Base-by-base conservation (phyloP, 140 eudicot genomes). In the Bidens hawaiensis region DNA sequence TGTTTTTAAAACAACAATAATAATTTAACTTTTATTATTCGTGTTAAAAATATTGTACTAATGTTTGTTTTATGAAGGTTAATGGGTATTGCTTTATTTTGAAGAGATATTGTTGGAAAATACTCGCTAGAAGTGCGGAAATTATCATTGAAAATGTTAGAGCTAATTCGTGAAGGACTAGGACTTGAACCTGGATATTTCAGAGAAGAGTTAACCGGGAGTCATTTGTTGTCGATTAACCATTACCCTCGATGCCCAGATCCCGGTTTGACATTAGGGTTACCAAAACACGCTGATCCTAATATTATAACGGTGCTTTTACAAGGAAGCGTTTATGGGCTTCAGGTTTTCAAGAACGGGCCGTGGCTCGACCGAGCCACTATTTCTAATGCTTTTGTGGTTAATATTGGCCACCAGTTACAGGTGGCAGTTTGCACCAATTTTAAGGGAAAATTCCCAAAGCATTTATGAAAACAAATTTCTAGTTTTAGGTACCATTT, bases 311-410 rank as follows among this genome's bases (percentile, higher is more conserved):
- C 77, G 0, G n/a, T 81, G 9, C 75, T 80, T 42, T 36, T 18
- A 66, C 79, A 67, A 28, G 77, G 46, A 59, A 51, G 17, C 8
- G 62, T 46, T n/a, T 63, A 53, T 23, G 86, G 82, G 7, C 80
- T 76, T 57, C 78, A 81, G n/a, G 68, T 76, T 27, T 28, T 45
- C 41, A 65, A 68, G 4, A 52, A 57, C 15, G 79, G 69, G n/a
- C 31, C 71, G 42, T 75, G 85, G 85, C 45, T 76, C 1, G 68
- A 79, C 15, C 46, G 71, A 76, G 61, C 80, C 82, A 15, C 22
- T 74, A 16, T 78, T 75, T 33, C 63, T n/a, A n/a, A 61, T 69
- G 83, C 79, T 12, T 74, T 81, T 60, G 87, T 78, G 47, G 81
- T 71, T 22, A 75, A 74, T 71, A 59, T 77, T 13, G 87, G 84